A percentile compares a stretch with the other conserved stretches of the same genome.
These are phyloP conservation scores for Bolboschoenus planiculmis DNA, from an alignment of 176 grass and related monocot species.

Conservation along the genomic window DNA sequence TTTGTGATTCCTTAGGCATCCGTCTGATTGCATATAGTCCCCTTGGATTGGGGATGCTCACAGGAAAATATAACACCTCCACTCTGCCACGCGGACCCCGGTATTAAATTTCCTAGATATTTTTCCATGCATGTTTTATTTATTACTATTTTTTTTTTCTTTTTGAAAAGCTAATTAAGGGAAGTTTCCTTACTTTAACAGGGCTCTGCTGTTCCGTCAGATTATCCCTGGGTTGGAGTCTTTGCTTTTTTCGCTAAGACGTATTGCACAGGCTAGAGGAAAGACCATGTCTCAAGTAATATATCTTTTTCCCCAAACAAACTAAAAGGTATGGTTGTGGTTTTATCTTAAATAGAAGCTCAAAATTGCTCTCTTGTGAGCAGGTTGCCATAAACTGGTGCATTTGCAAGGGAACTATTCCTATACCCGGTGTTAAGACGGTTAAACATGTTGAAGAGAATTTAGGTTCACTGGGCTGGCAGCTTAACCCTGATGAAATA, in stretches of 20 bases:
- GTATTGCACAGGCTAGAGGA: constrained; percentile 52
- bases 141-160: background rate
- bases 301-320: background rate
- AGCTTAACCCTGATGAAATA: constrained; percentile 49
- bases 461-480: constrained; percentile 75
- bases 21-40: constrained; percentile 84
- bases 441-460: constrained; percentile 65
- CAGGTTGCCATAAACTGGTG: constrained; percentile 99
- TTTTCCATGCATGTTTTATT: background rate
- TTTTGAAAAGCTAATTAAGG: background rate
- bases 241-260: constrained; percentile 47
- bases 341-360: background rate
- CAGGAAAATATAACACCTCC: constrained; percentile 61
- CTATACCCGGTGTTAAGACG: constrained; percentile 75
- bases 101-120: constrained; percentile 14
- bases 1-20: constrained; percentile 72
- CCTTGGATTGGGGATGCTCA: constrained; percentile 77
- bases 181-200: constrained; percentile 28
- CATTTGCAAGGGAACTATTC: constrained; percentile 77
- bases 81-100: constrained; percentile 71
- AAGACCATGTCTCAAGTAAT: constrained; percentile 91
- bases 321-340: background rate
- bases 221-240: constrained; percentile 77
- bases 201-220: constrained; percentile 75
- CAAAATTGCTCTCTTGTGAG: background rate